Conservation (phyloP, 441 rosid species). For the Aquilaria agallochum region DNA sequence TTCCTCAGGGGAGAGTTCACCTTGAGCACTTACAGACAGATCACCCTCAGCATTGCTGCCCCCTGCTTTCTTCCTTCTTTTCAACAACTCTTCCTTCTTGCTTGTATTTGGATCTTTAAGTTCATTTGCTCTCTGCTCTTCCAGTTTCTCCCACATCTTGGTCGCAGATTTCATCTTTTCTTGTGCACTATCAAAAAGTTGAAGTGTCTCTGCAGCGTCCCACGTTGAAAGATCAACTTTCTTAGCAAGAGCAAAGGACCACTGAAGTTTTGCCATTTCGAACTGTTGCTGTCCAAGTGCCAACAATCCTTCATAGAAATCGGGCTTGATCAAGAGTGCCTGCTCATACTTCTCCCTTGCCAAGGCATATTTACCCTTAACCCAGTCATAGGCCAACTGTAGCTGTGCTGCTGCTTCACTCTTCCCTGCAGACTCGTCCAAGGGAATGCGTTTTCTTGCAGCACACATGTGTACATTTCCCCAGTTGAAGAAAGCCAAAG, state of each 20-base stretch:
- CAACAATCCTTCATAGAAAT: constrained; percentile 86
- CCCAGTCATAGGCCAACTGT: constrained; percentile 87
- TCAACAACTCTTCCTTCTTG: constrained; percentile 74
- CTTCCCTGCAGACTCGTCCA: constrained; percentile 76
- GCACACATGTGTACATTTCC: constrained; percentile 99
- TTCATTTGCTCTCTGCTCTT: constrained; percentile 67
- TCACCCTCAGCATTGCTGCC: constrained; percentile 43
- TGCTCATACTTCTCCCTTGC: constrained; percentile 78
- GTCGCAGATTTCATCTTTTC: constrained; percentile 94
- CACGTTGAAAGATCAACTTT: constrained; percentile 70
- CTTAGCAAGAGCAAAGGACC: constrained; percentile 80
- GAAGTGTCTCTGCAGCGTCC: constrained; percentile 71
- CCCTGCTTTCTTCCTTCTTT: constrained; percentile 76
- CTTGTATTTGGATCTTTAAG: constrained; percentile 60
- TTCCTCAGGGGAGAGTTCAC: constrained; percentile 66
- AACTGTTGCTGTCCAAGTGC: constrained; percentile 94
- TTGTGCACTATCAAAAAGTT: constrained; percentile 79
- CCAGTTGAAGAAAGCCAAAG: constrained; percentile 94
- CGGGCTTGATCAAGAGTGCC: constrained; percentile 79
- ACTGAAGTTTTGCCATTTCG: constrained; percentile 97
- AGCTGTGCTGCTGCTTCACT: constrained; percentile 61
- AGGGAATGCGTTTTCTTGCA: constrained; percentile 90
- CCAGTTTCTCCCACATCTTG: constrained; percentile 96
- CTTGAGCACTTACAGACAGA: constrained; percentile 32
- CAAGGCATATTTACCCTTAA: constrained; percentile 67